Evolutionary conservation across 805 yeast genomes (phyloP).

Genomic region (Wickerhamiella qilinensis): DNA sequence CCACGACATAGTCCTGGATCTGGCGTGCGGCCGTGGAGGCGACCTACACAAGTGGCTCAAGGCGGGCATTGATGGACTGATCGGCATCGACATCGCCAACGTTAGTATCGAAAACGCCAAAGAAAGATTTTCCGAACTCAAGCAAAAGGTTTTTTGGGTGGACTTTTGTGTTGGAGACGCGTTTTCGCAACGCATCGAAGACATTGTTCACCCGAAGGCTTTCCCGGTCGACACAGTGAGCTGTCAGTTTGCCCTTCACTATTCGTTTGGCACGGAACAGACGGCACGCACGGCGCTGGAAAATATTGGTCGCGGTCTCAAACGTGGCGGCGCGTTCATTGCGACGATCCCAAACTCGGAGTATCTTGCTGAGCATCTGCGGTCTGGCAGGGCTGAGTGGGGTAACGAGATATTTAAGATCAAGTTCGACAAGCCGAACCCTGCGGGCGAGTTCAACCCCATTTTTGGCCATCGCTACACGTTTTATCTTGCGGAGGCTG

Average conservation of each 20-base stretch:
- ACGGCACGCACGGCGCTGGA: constrained; percentile 57
- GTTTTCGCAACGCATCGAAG: constrained; percentile 54
- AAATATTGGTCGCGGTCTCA: constrained; percentile 61
- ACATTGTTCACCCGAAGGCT: constrained; percentile 52
- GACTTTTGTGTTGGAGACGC: constrained; percentile 89
- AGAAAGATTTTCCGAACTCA: constrained; percentile 47
- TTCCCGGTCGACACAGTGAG: constrained; percentile 82
- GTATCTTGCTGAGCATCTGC: constrained; percentile 40
- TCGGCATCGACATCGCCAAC: constrained; percentile 87
- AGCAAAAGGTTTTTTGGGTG: constrained; percentile 43
- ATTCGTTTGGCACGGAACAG: constrained; percentile 77
- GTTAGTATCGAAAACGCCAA: constrained; percentile 75
- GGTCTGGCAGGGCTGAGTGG: constrained; percentile 44
- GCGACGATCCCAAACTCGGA: constrained; percentile 89
- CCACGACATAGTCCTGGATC: constrained; percentile 51
- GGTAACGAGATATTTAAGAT: constrained; percentile 78
- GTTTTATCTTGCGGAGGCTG: constrained; percentile 79
- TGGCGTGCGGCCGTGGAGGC: constrained; percentile 98
- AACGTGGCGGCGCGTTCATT: constrained; percentile 71
- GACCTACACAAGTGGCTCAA: constrained; percentile 81
- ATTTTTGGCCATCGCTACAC: constrained; percentile 73
- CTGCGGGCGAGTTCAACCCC: constrained; percentile 8
- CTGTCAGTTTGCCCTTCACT: constrained; percentile 85
- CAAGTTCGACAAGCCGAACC: constrained; percentile 55
- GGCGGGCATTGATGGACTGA: constrained; percentile 54